Base-by-base conservation (phyloP, 2,329 filamentous ascomycete species). In the Colletotrichum sp. region DNA sequence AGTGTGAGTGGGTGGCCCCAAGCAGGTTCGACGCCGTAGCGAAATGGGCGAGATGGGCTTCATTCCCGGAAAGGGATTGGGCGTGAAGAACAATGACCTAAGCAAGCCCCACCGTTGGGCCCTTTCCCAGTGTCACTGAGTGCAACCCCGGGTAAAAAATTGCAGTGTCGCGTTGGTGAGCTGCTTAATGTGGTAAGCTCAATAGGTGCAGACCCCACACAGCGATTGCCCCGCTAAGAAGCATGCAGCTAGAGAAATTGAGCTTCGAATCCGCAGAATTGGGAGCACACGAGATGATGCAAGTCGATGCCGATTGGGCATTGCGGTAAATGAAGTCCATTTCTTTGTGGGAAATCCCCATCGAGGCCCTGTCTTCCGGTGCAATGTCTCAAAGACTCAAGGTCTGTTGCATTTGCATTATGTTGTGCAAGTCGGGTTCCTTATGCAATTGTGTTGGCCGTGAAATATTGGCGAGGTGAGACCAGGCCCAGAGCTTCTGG, bases 1-100 rank as follows among this genome's bases (percentile, higher is more conserved):
- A 49, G 44, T 21, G 39, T 49, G 39, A n/a, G 39, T 49, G 39
- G 18, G 39, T 49, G 18, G 39, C 39, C 39, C 39, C 39, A 49
- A n/a, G 39, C 39, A 49, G 39, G 18, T 49, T 49, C 39, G 39
- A n/a, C 68, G 57, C 55, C 32, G 55, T 76, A 76, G 70, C 74
- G 74, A 76, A 49, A 76, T 76, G 74, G 74, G 39, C 24, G 57
- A 62, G n/a, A 21, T 49, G 44, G 44, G 44, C 44, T 55, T 65
- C 71, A 63, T 68, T 55, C 30, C 44, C 36, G 13, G 32, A 59
- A 30, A 30, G 30, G 70, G 24, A 76, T 73, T 74, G 70, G 74
- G 57, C 65, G 44, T 39, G 39, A 21, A 10, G 59, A 34, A 62
- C 21, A 69, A 65, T 69, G 74, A 76, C 59, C 62, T 76, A 76